Percentiles rank a stretch among this genome's conserved stretches.
phyloP scores from a whole-genome alignment of 23 red algal species.

The Gracilaria domingensis region DNA sequence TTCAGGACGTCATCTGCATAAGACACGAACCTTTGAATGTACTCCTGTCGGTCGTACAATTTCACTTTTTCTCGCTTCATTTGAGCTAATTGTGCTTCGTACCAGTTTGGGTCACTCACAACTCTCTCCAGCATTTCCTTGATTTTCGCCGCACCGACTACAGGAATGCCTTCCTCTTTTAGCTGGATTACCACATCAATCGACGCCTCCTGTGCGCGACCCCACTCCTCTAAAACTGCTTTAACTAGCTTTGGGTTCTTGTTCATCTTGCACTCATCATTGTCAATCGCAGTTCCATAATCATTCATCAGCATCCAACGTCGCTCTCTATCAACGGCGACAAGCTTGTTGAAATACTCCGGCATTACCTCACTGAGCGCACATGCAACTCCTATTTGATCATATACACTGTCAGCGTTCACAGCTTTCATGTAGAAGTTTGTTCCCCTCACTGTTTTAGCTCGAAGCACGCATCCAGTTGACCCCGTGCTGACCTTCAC shows the following conservation, averaged over 20 bases:
- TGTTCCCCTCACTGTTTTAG: background rate
- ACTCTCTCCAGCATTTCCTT: background rate
- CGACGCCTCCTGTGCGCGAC: background rate
- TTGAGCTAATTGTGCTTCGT: background rate
- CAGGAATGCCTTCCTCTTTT: background rate
- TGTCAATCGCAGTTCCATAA: background rate
- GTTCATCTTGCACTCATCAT: background rate
- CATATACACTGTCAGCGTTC: background rate
- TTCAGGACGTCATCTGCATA: constrained; percentile 5
- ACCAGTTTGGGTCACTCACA: background rate
- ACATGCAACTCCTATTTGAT: background rate
- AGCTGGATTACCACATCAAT: background rate
- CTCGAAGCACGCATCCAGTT: background rate
- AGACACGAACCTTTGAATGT: background rate
- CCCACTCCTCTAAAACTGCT: background rate
- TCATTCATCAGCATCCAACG: background rate
- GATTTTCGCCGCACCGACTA: background rate
- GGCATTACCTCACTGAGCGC: constrained; percentile 4
- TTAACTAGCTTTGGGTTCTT: background rate
- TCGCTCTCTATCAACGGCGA: background rate
- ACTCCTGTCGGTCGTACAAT: background rate
- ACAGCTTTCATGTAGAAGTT: background rate
- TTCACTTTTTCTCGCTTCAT: background rate
- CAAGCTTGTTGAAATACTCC: background rate
- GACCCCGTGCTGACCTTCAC: background rate